Evolutionary conservation across 495 filamentous ascomycete species (phyloP), one percentile per base, ranked within the genome.

Genomic region (Hyaloscypha finlandica): DNA sequence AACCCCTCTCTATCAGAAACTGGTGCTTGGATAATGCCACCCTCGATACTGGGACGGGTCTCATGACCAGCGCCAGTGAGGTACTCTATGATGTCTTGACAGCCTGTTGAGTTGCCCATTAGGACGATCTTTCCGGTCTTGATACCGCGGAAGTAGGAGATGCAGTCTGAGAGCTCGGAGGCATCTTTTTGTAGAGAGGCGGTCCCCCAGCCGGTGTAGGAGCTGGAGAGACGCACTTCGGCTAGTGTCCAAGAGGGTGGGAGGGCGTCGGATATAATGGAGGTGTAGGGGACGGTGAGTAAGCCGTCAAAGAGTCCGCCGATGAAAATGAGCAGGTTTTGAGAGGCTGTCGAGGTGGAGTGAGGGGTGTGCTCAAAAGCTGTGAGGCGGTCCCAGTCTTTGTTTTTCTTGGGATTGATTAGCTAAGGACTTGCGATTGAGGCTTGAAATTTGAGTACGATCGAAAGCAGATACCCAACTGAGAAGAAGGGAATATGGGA

Each of bases 1-100:
- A 94, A 67, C 0, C 81, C 85, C 74, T 96, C 91, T 48, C 94
- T 84, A 74, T 97, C 94, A 48, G 86, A 91, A 11, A 90, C 88
- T 14, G 89, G 86, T 0, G 90, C 94, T 74, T 97, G 94, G 60
- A 97, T 78, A 45, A 98, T 90, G 39, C 87, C 89, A 55, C 92
- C 94, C 62, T 96, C 87, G 30, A 97, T 81, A 1, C 68, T 70
- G 2, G 81, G 81, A n/a, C 78, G 77, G 16, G 66, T 60, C 35
- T 65, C 58, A 53, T 69, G 66, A n/a, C 74, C 67, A 58, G 75
- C 65, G 12, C 75, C 73, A 37, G 76, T 77, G 59, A 91, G 77
- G 72, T 95, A 96, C 64, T 91, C 86, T 76, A 97, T 83, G 37
- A 91, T 87, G 73, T 96, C 93, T 79, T 97, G 95, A 67, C 90